phyloP scores from a whole-genome alignment of 2,329 filamentous ascomycete genomes.

The Alternaria dauci region DNA sequence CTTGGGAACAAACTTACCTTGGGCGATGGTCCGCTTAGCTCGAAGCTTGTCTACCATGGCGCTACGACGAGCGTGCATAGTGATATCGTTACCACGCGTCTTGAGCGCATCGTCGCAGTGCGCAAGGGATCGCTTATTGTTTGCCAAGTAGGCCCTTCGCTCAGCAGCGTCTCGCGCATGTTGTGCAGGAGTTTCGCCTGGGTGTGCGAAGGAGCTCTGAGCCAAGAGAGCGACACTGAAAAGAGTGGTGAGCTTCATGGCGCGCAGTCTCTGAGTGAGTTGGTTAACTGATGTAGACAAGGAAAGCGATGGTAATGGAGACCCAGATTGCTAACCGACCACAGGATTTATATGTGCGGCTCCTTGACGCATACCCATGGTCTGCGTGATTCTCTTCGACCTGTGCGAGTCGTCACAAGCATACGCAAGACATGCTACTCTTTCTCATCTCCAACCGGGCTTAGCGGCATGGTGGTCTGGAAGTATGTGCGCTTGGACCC shows the following conservation, averaged over 20 bases:
- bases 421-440: slow-evolving; percentile 16
- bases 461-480: slow-evolving; percentile 7
- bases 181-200: slow-evolving; percentile 48
- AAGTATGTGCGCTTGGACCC: not conserved
- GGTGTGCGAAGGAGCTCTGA: slow-evolving; percentile 47
- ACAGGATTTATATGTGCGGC: slow-evolving; percentile 6
- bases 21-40: slow-evolving; percentile 46
- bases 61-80: slow-evolving; percentile 54
- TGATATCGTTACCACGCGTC: slow-evolving; percentile 51
- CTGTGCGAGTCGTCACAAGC: slow-evolving; percentile 20
- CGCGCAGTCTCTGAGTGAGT: slow-evolving; percentile 7
- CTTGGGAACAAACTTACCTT: slow-evolving; percentile 15
- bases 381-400: not conserved
- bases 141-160: slow-evolving; percentile 47
- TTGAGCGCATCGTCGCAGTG: slow-evolving; percentile 53
- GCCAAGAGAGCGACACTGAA: slow-evolving; percentile 39
- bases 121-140: slow-evolving; percentile 52
- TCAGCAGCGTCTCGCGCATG: slow-evolving; percentile 46
- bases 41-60: slow-evolving; percentile 52
- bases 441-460: slow-evolving; percentile 7
- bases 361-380: not conserved
- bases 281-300: not conserved
- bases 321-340: not conserved
- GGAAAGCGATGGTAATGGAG: slow-evolving; percentile 5
- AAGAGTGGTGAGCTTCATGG: slow-evolving; percentile 37